Evolutionary conservation across 2,329 filamentous ascomycete genomes (phyloP).

Genomic region (Chaetomium globosum): DNA sequence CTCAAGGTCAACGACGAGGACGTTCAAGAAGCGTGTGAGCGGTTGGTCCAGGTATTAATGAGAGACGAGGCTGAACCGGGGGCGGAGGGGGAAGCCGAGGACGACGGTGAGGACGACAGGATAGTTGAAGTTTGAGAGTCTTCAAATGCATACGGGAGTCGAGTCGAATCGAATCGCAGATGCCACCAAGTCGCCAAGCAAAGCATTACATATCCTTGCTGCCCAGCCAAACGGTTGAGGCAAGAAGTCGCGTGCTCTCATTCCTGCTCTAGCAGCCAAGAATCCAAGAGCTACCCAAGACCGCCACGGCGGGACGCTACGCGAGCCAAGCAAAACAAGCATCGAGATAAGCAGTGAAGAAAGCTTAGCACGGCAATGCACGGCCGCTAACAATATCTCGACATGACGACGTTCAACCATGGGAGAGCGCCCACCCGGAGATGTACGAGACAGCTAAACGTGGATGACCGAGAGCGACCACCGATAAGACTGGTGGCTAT

Average conservation of each 20-base stretch:
- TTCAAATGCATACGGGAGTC: not conserved
- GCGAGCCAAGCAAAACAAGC: constrained; percentile 22
- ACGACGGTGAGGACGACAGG: constrained; percentile 57
- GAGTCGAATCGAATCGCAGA: not conserved
- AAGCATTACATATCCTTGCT: not conserved
- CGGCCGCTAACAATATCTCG: not conserved
- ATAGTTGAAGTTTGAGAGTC: constrained; percentile 55
- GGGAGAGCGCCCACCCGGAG: not conserved
- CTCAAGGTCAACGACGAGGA: constrained; percentile 73
- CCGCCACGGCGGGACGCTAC: constrained; percentile 3
- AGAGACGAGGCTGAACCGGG: constrained; percentile 63
- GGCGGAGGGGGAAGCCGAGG: constrained; percentile 46
- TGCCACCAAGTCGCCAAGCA: constrained; percentile 1
- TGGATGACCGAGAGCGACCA: not conserved
- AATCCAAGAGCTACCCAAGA: constrained; percentile 17
- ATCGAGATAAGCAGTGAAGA: constrained; percentile 9
- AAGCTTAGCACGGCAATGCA: constrained; percentile 19
- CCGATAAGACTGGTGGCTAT: not conserved
- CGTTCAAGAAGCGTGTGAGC: constrained; percentile 82
- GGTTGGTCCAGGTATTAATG: constrained; percentile 86
- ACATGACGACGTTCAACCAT: no score
- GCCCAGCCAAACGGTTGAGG: not conserved
- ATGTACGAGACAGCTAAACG: not conserved
- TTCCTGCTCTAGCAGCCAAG: constrained; percentile 19
- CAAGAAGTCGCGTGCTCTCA: constrained; percentile 22